Evolutionary conservation across 2,329 filamentous ascomycete genomes (phyloP), one percentile per base, ranked within the genome.

Genomic region (Ceratocystiopsis brevicomis): DNA sequence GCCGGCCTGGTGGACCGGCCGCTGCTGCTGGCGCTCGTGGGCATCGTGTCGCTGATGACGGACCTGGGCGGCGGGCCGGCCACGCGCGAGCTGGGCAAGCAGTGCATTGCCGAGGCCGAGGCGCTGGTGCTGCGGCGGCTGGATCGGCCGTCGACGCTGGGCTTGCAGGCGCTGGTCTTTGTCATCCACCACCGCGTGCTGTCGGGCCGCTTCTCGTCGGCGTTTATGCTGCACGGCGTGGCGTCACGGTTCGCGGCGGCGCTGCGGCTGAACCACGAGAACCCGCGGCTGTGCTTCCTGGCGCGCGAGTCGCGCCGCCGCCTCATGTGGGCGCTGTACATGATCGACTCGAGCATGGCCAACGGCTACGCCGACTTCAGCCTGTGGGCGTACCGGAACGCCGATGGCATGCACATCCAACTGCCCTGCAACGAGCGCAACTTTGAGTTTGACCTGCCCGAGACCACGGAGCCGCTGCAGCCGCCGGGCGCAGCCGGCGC

Each of bases 391-490:
- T 53, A 55, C 45, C 51, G 56, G n/a, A 15, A 40, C 14, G 39
- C 41, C 8, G 43, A 48, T 21, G 54, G 55, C 11, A 60, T 69
- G 48, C 61, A 61, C 44, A 59, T 68, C 39, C 62, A 67, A 46
- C 59, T 68, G 12, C 66, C 66, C 0, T 68, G 64, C 51, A 67
- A 68, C 49, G 65, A 69, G 53, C 60, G 62, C 3, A 66, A 66
- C 46, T 68, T 67, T 44, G 71, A 76, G 52, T 73, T 72, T 48
- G 69, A 73, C 52, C 61, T 73, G 1, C 67, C 69, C 6, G 69
- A 74, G 50, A 59, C 61, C 5, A 70, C 69, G 9, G 68, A 73
- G 46, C 61, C 62, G 40, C 62, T 72, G n/a, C 54, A 54, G 19
- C 61, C 64, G 1, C 54, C 54, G n/a, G n/a, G n/a, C n/a, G n/a